These are phyloP conservation scores for Raphidocelis subcapitata DNA, from an alignment of 139 green algal genomes.

Conservation along the genomic window DNA sequence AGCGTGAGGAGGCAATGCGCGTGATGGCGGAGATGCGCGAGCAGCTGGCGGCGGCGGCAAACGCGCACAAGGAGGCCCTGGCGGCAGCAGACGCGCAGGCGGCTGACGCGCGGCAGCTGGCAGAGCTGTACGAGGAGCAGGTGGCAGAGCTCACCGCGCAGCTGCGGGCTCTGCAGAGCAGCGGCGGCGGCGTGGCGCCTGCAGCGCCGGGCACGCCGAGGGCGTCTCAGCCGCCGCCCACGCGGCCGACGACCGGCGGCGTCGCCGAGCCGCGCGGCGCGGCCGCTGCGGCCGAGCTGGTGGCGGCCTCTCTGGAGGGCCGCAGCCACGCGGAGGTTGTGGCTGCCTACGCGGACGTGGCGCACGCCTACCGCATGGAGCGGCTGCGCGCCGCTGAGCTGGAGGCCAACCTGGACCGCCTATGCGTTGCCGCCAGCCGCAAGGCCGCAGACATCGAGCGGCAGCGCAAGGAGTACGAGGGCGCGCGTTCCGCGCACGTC, in stretches of 20 bases:
- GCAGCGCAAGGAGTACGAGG: not conserved
- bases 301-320: not conserved
- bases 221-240: not conserved
- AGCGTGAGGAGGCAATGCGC: not conserved
- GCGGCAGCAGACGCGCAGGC: conserved; percentile 3
- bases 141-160: conserved; percentile 4
- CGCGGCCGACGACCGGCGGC: not conserved
- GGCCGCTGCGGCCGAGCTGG: conserved; percentile 1
- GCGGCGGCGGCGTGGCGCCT: not conserved
- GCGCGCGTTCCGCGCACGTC: not conserved
- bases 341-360: conserved; percentile 21
- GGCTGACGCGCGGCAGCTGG: conserved; percentile 9
- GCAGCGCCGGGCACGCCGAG: not conserved
- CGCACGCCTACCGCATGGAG: conserved; percentile 22
- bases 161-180: not conserved
- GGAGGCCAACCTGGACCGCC: conserved; percentile 17
- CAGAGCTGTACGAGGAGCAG: conserved; percentile 8
- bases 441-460: not conserved
- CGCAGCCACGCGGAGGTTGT: conserved; percentile 21
- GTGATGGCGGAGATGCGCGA: not conserved
- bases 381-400: not conserved
- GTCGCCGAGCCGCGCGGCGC: not conserved
- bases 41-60: not conserved
- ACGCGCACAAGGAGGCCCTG: conserved; percentile 10
- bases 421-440: conserved; percentile 6